Conservation (phyloP, 805 yeast species). For the Hanseniaspora vineae region DNA sequence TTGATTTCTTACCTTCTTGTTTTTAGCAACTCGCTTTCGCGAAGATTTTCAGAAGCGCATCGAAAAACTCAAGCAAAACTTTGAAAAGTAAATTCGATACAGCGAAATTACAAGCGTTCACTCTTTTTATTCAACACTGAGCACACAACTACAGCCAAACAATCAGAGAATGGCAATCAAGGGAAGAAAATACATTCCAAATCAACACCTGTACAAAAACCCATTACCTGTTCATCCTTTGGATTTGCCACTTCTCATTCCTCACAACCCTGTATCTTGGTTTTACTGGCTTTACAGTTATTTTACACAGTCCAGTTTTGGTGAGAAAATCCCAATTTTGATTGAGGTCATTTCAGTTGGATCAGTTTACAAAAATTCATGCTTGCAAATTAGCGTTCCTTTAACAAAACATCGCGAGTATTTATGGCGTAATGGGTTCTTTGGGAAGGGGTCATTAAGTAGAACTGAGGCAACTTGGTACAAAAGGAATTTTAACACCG, state of each 20-base stretch:
- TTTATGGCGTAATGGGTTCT: slow-evolving; percentile 80
- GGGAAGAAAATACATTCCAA: not conserved
- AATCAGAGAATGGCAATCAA: not conserved
- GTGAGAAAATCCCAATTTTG: not conserved
- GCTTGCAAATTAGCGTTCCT: not conserved
- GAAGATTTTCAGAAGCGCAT: too few relatives aligned
- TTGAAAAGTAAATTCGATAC: too few relatives aligned
- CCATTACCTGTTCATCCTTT: slow-evolving; percentile 21
- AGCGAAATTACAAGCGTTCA: too few relatives aligned
- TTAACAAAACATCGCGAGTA: slow-evolving; percentile 21
- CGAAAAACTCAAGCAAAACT: too few relatives aligned
- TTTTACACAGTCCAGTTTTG: not conserved
- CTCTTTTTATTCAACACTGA: not conserved
- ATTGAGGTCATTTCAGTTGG: not conserved
- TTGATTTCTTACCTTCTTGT: too few relatives aligned
- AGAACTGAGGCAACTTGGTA: slow-evolving; percentile 91
- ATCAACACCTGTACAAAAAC: not conserved
- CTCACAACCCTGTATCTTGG: not conserved
- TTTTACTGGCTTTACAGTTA: not conserved
- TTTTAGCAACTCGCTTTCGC: too few relatives aligned
- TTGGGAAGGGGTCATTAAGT: slow-evolving; percentile 83
- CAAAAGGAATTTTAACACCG: slow-evolving; percentile 31
- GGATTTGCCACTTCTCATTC: not conserved
- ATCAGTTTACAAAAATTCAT: not conserved
- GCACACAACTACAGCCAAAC: not conserved